Evolutionary conservation across 2,329 filamentous ascomycete species (phyloP).

Genomic region (Nigrospora oryzae): DNA sequence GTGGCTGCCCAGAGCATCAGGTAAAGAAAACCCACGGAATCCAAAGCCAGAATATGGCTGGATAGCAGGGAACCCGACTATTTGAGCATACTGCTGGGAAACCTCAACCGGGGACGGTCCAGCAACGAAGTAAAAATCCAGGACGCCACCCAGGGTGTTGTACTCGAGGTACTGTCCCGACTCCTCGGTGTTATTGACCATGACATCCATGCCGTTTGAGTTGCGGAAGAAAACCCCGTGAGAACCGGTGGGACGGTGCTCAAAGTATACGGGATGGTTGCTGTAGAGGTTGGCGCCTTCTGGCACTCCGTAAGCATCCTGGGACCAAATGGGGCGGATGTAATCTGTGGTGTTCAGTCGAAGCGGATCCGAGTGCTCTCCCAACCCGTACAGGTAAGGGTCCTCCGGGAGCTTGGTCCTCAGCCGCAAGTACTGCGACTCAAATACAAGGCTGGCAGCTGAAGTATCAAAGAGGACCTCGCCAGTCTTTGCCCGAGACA

Average conservation of each 20-base stretch:
- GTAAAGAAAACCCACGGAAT: slow-evolving; percentile 18
- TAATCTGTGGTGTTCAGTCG: slow-evolving; percentile 61
- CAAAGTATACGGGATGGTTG: slow-evolving; percentile 67
- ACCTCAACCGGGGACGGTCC: slow-evolving; percentile 51
- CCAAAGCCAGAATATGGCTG: slow-evolving; percentile 58
- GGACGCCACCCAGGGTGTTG: slow-evolving; percentile 66
- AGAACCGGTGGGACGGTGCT: slow-evolving; percentile 52
- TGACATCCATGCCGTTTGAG: slow-evolving; percentile 70
- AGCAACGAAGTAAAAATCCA: slow-evolving; percentile 63
- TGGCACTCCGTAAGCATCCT: slow-evolving; percentile 57
- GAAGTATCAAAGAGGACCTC: slow-evolving; percentile 63
- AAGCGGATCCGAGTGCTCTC: slow-evolving; percentile 68
- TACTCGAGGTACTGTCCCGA: slow-evolving; percentile 68
- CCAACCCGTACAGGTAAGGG: slow-evolving; percentile 69
- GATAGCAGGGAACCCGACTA: slow-evolving; percentile 50
- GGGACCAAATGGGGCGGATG: slow-evolving; percentile 61
- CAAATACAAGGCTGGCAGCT: slow-evolving; percentile 59
- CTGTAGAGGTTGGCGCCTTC: slow-evolving; percentile 61
- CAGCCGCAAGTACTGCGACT: slow-evolving; percentile 69
- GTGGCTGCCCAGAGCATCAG: background rate
- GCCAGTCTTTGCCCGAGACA: slow-evolving; percentile 25
- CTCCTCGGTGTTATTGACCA: slow-evolving; percentile 53
- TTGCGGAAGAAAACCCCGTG: slow-evolving; percentile 64
- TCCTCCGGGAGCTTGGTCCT: slow-evolving; percentile 60
- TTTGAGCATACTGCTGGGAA: slow-evolving; percentile 47